These are phyloP conservation scores for Heimioporus sp. DNA, from an alignment of 768 basidiomycete species.

Conservation along the genomic window DNA sequence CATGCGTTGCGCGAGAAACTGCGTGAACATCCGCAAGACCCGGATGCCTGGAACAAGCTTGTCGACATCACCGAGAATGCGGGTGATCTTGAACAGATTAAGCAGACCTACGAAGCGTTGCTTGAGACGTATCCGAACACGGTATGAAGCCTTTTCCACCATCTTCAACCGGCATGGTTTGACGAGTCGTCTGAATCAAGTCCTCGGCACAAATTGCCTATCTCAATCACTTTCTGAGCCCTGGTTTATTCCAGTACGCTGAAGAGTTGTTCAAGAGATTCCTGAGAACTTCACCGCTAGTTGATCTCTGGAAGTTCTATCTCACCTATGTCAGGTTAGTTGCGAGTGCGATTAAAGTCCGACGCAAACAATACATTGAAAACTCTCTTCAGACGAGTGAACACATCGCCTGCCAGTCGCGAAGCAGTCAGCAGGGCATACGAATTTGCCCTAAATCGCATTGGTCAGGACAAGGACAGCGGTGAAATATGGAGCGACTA, in stretches of 20 bases:
- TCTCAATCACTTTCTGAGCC: conserved; percentile 71
- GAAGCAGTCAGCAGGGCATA: conserved; percentile 85
- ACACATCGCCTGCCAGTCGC: conserved; percentile 63
- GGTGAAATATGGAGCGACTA: conserved; percentile 95
- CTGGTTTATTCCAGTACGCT: conserved; percentile 67
- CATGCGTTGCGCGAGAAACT: conserved; percentile 60
- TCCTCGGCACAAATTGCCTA: conserved; percentile 83
- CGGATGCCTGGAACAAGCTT: conserved; percentile 76
- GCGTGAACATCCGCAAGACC: conserved; percentile 67
- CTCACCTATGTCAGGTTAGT: conserved; percentile 88
- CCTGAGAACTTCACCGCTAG: conserved; percentile 79
- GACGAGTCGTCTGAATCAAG: conserved; percentile 39
- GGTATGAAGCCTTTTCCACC: conserved; percentile 53
- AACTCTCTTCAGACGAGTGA: conserved; percentile 53
- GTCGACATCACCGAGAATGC: conserved; percentile 74
- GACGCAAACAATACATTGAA: conserved; percentile 10
- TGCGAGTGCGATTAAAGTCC: conserved; percentile 6
- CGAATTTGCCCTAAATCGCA: conserved; percentile 86
- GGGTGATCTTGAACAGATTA: conserved; percentile 77
- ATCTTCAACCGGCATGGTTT: conserved; percentile 23
- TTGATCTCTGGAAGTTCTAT: conserved; percentile 92
- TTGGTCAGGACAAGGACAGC: conserved; percentile 90
- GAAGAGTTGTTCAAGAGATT: conserved; percentile 90
- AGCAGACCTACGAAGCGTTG: conserved; percentile 78
- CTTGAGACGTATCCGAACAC: conserved; percentile 89